These are phyloP conservation scores for Trametes sanguinea DNA, from an alignment of 768 basidiomycete genomes.

Conservation along the genomic window DNA sequence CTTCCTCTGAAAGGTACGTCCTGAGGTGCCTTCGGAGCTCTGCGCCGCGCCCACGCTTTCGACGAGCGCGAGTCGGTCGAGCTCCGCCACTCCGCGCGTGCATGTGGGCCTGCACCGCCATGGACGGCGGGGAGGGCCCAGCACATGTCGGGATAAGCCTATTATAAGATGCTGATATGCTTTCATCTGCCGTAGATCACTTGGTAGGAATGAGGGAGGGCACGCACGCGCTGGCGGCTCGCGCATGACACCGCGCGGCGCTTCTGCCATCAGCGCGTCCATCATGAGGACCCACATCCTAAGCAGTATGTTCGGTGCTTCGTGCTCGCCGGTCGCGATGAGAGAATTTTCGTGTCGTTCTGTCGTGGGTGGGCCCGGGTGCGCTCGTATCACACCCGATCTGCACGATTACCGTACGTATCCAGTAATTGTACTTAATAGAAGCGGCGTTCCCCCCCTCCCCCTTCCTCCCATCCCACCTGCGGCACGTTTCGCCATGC, in stretches of 20 bases:
- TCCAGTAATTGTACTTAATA: conserved; percentile 19
- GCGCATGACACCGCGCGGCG: conserved; percentile 9
- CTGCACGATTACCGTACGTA: conserved; percentile 4
- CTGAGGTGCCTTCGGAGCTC: neutral
- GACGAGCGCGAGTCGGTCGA: conserved; percentile 6
- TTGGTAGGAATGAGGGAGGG: conserved; percentile 24
- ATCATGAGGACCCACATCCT: conserved; percentile 20
- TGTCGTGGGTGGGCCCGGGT: neutral
- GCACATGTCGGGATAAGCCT: conserved; percentile 11
- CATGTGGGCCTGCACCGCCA: no score
- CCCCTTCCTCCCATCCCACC: neutral
- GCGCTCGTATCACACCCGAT: conserved; percentile 4
- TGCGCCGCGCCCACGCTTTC: neutral
- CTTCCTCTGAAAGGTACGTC: conserved; percentile 73
- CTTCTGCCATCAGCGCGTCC: conserved; percentile 18
- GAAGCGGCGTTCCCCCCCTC: neutral
- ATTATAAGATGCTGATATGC: conserved; percentile 21
- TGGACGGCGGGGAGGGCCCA: neutral
- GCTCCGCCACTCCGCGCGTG: neutral
- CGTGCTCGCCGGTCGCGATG: conserved; percentile 10
- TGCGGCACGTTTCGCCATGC: conserved; percentile 3
- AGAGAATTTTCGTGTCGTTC: conserved; percentile 1
- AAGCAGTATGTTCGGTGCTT: neutral
- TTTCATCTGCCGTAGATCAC: conserved; percentile 20
- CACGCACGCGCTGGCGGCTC: conserved; percentile 12